These are phyloP conservation scores for Heliosperma pusillum DNA, from an alignment of 148 eudicot species.

Conservation along the genomic window DNA sequence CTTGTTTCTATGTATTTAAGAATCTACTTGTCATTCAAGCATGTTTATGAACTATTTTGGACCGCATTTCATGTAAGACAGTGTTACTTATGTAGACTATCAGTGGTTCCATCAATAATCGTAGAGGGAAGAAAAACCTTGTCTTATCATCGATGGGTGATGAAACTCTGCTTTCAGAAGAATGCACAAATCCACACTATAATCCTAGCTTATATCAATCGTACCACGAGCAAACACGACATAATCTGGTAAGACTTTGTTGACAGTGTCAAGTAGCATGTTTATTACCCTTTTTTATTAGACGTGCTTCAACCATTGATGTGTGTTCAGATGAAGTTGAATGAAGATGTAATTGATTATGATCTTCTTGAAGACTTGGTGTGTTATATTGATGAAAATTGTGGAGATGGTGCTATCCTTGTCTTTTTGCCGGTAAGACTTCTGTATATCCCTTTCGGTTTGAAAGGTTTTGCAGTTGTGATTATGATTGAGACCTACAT, in stretches of 20 bases:
- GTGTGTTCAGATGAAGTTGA: slow-evolving; percentile 63
- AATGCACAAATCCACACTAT: slow-evolving; percentile 64
- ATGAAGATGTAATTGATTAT: slow-evolving; percentile 94
- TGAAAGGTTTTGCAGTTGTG: neutral
- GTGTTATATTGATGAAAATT: slow-evolving; percentile 76
- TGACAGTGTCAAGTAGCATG: slow-evolving; percentile 10
- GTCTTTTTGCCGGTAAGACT: slow-evolving; percentile 83
- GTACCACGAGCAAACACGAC: slow-evolving; percentile 75
- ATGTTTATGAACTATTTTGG: neutral
- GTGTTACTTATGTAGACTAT: slow-evolving; percentile 26
- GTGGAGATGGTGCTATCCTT: slow-evolving; percentile 82
- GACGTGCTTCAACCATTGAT: slow-evolving; percentile 8
- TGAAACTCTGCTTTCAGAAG: slow-evolving; percentile 72
- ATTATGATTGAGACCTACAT: neutral
- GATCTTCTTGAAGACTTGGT: slow-evolving; percentile 97
- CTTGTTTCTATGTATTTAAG: neutral
- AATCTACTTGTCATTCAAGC: neutral
- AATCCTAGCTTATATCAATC: slow-evolving; percentile 51
- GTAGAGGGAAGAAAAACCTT: slow-evolving; percentile 82
- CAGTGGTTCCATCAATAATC: slow-evolving; percentile 66
- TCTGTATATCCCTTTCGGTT: neutral
- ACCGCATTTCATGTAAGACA: neutral
- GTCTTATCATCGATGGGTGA: slow-evolving; percentile 86
- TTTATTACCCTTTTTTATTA: slow-evolving; percentile 9
- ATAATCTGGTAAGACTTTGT: slow-evolving; percentile 62